Conservation (phyloP, 495 filamentous ascomycete genomes). For the Cudoniella acicularis region DNA sequence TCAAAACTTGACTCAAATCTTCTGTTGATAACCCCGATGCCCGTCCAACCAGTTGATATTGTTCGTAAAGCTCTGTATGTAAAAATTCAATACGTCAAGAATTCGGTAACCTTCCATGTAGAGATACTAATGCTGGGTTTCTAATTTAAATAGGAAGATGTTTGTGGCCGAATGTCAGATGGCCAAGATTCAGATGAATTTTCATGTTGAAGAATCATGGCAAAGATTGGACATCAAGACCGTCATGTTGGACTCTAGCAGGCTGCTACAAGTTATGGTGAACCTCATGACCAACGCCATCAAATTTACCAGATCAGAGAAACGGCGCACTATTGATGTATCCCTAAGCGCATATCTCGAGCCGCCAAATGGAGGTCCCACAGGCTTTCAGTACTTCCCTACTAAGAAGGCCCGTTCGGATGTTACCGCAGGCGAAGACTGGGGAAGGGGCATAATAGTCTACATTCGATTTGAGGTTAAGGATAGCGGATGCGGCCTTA, state of each 20-base stretch:
- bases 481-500: constrained; percentile 75
- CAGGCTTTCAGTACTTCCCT: constrained; percentile 48
- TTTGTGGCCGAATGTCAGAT: constrained; percentile 71
- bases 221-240: constrained; percentile 60
- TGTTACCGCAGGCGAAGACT: constrained; percentile 50
- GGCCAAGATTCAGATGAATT: constrained; percentile 63
- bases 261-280: constrained; percentile 73
- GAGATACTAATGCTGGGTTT: neutral
- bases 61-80: constrained; percentile 53
- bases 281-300: constrained; percentile 77
- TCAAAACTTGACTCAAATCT: constrained; percentile 83
- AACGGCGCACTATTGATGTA: constrained; percentile 58
- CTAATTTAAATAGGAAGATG: constrained; percentile 58
- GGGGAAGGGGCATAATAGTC: constrained; percentile 50
- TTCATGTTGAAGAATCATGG: constrained; percentile 62
- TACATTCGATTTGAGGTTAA: constrained; percentile 56
- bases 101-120: neutral
- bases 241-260: constrained; percentile 72
- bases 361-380: constrained; percentile 38
- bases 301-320: constrained; percentile 65
- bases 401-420: constrained; percentile 43
- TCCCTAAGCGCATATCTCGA: constrained; percentile 61
- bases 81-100: neutral
- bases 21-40: constrained; percentile 70
- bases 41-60: constrained; percentile 63